phyloP scores from a whole-genome alignment of 2,329 filamentous ascomycete genomes.

The Alternaria brassicae region DNA sequence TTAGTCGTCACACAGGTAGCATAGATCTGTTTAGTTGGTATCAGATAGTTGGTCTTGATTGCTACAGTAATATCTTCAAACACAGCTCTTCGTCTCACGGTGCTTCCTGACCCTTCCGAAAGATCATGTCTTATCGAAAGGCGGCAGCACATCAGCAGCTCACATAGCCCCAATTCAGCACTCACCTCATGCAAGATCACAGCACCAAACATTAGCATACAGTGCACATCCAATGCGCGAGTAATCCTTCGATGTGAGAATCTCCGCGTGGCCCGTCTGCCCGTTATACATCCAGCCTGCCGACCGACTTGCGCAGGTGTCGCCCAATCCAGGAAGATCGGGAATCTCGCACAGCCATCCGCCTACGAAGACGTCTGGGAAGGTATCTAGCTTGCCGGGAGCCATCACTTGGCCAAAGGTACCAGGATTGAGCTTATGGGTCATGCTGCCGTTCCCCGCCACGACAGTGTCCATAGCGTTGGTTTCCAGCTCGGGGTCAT shows the following conservation, averaged over 20 bases:
- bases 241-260: constrained; percentile 3
- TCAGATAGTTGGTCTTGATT: neutral
- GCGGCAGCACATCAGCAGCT: neutral
- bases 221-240: constrained; percentile 14
- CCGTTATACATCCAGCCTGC: neutral
- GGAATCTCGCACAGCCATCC: constrained; percentile 25
- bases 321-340: constrained; percentile 9
- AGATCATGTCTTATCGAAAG: neutral
- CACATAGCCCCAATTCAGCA: neutral
- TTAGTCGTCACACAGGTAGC: neutral
- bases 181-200: constrained; percentile 12
- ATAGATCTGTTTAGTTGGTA: neutral
- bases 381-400: constrained; percentile 8
- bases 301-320: constrained; percentile 9
- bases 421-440: constrained; percentile 18
- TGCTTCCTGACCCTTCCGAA: neutral
- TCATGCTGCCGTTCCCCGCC: constrained; percentile 14
- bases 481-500: constrained; percentile 17
- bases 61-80: neutral
- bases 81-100: neutral
- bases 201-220: constrained; percentile 5
- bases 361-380: constrained; percentile 20
- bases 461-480: neutral
- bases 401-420: constrained; percentile 19
- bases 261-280: constrained; percentile 18